These are phyloP conservation scores for Candida ovalis DNA, from an alignment of 805 yeast genomes.

Conservation along the genomic window DNA sequence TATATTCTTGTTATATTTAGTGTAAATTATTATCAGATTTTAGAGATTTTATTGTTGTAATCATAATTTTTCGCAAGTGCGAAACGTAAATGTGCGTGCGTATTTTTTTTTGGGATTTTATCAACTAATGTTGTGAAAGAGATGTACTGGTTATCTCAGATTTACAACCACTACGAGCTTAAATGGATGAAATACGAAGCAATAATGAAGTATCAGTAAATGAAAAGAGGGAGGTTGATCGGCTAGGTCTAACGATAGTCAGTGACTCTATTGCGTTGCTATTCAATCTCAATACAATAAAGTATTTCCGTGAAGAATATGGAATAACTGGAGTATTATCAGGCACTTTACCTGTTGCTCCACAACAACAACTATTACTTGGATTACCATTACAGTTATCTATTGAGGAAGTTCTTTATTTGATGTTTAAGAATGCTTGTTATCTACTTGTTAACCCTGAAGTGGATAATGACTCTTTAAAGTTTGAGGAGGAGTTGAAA, in stretches of 20 bases:
- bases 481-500: not conserved
- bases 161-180: too few relatives aligned
- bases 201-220: not conserved
- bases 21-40: not conserved
- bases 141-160: too few relatives aligned
- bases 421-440: constrained; percentile 35
- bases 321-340: constrained; percentile 73
- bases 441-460: constrained; percentile 11
- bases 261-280: constrained; percentile 48
- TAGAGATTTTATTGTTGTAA: too few relatives aligned
- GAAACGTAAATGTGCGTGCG: too few relatives aligned
- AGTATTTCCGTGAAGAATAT: constrained; percentile 45
- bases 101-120: too few relatives aligned
- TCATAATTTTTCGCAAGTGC: too few relatives aligned
- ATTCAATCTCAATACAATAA: constrained; percentile 54
- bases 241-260: constrained; percentile 30
- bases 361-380: constrained; percentile 87
- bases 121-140: too few relatives aligned
- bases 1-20: not conserved
- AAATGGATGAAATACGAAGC: too few relatives aligned
- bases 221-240: not conserved
- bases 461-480: constrained; percentile 1
- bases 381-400: constrained; percentile 77
- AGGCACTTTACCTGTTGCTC: constrained; percentile 86
- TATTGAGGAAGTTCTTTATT: constrained; percentile 70